A percentile compares a stretch with the other conserved stretches of the same genome.
Conservation (phyloP, 495 filamentous ascomycete species). For the Rostrohypoxylon terebratum region DNA sequence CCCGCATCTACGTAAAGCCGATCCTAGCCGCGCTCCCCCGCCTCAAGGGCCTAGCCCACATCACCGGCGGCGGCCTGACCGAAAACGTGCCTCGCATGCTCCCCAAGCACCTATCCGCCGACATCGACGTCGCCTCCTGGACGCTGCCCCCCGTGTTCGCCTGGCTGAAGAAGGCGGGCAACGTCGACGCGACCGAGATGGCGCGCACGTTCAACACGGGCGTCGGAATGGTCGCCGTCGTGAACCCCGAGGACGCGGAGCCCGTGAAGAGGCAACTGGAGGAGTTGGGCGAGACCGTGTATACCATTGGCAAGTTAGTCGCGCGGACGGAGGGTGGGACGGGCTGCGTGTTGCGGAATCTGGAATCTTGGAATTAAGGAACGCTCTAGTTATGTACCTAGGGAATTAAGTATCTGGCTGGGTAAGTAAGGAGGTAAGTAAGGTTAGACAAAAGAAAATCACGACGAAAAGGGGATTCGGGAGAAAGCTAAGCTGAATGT, state of each 20-base stretch:
- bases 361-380: conserved; percentile 75
- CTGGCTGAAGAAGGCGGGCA: conserved; percentile 86
- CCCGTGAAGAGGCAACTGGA: conserved; percentile 65
- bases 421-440: not conserved
- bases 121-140: conserved; percentile 81
- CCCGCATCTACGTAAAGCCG: conserved; percentile 82
- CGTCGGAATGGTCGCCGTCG: conserved; percentile 90
- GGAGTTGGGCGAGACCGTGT: conserved; percentile 79
- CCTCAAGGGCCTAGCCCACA: conserved; percentile 92
- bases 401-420: not conserved
- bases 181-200: conserved; percentile 79
- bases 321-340: conserved; percentile 63
- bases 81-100: conserved; percentile 97
- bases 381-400: not conserved
- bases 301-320: conserved; percentile 76
- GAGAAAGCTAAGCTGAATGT: not conserved
- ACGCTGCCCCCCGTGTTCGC: conserved; percentile 76
- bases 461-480: not conserved
- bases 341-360: conserved; percentile 74
- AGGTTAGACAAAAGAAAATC: conserved; percentile 21
- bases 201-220: conserved; percentile 93
- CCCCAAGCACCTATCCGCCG: conserved; percentile 76
- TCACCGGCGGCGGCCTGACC: conserved; percentile 90
- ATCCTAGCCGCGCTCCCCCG: conserved; percentile 72
- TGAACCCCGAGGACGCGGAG: conserved; percentile 67